Conservation (phyloP, 1,284 basidiomycete genomes). For the Peniophora sp. region DNA sequence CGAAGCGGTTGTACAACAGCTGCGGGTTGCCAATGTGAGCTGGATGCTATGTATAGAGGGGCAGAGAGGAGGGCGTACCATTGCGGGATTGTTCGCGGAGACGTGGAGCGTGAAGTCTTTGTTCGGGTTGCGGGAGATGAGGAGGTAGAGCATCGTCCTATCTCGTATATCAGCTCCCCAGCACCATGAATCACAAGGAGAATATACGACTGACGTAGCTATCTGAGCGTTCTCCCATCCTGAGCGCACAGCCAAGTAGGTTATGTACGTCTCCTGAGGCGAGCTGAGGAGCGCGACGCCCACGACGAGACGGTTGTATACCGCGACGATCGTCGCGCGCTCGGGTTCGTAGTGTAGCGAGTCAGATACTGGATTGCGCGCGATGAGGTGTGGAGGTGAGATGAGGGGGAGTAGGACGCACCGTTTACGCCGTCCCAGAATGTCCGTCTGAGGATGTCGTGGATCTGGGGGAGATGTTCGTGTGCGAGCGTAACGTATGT, state of each 20-base stretch:
- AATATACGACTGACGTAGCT: slow-evolving; percentile 47
- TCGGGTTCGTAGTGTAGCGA: slow-evolving; percentile 60
- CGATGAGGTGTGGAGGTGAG: not conserved
- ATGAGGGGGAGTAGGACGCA: slow-evolving; percentile 20
- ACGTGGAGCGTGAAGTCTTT: slow-evolving; percentile 75
- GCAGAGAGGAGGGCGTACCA: slow-evolving; percentile 39
- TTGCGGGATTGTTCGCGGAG: slow-evolving; percentile 70
- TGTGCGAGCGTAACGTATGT: slow-evolving; percentile 51
- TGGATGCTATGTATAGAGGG: not conserved
- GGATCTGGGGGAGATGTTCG: slow-evolving; percentile 59
- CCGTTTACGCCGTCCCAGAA: slow-evolving; percentile 75
- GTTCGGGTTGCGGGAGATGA: slow-evolving; percentile 59
- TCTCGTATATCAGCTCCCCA: slow-evolving; percentile 1
- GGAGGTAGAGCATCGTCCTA: slow-evolving; percentile 69
- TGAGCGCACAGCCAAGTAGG: slow-evolving; percentile 63
- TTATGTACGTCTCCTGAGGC: slow-evolving; percentile 74
- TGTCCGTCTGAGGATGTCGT: slow-evolving; percentile 52
- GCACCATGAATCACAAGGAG: not conserved
- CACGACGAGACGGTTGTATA: slow-evolving; percentile 61
- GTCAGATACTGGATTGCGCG: slow-evolving; percentile 44
- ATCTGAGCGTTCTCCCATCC: slow-evolving; percentile 75
- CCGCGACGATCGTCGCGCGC: slow-evolving; percentile 61
- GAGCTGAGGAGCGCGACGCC: slow-evolving; percentile 71
- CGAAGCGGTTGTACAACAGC: slow-evolving; percentile 75
- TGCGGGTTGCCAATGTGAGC: slow-evolving; percentile 17